phyloP scores from a whole-genome alignment of 129 eudicot genomes.

The Arctium lappa region DNA sequence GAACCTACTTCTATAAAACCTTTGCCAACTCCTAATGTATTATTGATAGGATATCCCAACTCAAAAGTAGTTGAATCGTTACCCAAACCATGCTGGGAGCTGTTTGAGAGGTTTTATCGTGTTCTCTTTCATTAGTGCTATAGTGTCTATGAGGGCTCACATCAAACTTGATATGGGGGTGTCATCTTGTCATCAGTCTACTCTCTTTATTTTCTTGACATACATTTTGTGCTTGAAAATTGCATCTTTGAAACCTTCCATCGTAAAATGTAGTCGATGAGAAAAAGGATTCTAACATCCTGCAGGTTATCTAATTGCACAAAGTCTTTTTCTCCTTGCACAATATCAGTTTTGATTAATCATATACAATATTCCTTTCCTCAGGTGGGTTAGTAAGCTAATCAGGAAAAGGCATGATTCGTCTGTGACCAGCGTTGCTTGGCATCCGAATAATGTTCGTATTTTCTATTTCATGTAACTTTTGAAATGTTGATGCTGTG shows the following conservation, averaged over 20 bases:
- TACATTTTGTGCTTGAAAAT: slow-evolving; percentile 6
- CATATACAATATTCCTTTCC: slow-evolving; percentile 10
- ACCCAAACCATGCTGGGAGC: background rate
- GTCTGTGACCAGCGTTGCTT: slow-evolving; percentile 93
- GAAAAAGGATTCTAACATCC: slow-evolving; percentile 6
- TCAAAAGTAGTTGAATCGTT: background rate
- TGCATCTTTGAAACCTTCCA: background rate
- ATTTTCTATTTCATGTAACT: slow-evolving; percentile 13
- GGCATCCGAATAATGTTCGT: slow-evolving; percentile 97
- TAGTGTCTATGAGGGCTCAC: background rate
- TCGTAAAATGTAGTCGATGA: slow-evolving; percentile 12
- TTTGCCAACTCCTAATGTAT: too few species aligned
- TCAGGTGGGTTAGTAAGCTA: slow-evolving; percentile 99
- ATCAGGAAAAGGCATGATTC: slow-evolving; percentile 93
- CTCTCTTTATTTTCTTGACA: slow-evolving; percentile 5
- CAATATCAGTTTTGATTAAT: background rate
- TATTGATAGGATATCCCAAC: too few species aligned
- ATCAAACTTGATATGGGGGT: background rate
- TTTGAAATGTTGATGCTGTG: background rate
- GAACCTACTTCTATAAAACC: too few species aligned
- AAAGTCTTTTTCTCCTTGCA: slow-evolving; percentile 14
- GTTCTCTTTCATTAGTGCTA: background rate
- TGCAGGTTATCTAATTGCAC: background rate
- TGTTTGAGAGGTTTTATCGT: background rate
- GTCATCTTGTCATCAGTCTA: slow-evolving; percentile 1